Base-by-base conservation (phyloP, 495 filamentous ascomycete genomes). In the Hyaloscypha finlandica region DNA sequence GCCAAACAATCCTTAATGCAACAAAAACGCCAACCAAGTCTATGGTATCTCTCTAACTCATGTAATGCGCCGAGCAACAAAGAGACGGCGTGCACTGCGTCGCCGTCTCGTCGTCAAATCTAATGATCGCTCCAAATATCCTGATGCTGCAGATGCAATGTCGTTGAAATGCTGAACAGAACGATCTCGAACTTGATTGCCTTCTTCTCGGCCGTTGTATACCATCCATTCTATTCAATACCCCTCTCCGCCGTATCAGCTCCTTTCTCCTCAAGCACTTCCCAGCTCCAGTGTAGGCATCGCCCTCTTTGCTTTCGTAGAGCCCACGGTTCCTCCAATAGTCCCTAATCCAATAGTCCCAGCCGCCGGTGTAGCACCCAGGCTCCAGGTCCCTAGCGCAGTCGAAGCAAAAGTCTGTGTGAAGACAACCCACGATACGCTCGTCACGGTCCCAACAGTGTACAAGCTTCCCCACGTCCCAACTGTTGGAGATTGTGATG, bases 351-450 rank as follows among this genome's bases (percentile, higher is more conserved):
- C 73, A 64, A 74, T 74, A 12, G 16, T 66, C 2, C 73, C 73
- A 6, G 22, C 58, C 20, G 4, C 22, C 3, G 70, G 70, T 42
- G 68, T 72, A 42, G 70, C 20, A 11, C 71, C 71, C 39, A 74
- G 61, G 16, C 9, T 53, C 73, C 73, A 74, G 14, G 54, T 71
- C 8, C 70, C 73, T 30, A 74, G 37, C 8, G 70, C 65, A 22
- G 70, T 73, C 0, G 57, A 51, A 19, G 72, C 70, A 68, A 74
- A 74, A 14, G 73, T 72, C 59, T 70, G 64, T 19, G 72, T 74
- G 33, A 66, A 70, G 9, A 64, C 6, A 2, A 54, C 20, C 9
- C 39, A 61, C 0, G 45, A 52, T 51, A 37, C 67, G 11, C 22
- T 65, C 22, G 66, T 69, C 4, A 32, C 51, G 9, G 63, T 66